Conservation (phyloP, 495 filamentous ascomycete species). For the Penicillium riverlandense region DNA sequence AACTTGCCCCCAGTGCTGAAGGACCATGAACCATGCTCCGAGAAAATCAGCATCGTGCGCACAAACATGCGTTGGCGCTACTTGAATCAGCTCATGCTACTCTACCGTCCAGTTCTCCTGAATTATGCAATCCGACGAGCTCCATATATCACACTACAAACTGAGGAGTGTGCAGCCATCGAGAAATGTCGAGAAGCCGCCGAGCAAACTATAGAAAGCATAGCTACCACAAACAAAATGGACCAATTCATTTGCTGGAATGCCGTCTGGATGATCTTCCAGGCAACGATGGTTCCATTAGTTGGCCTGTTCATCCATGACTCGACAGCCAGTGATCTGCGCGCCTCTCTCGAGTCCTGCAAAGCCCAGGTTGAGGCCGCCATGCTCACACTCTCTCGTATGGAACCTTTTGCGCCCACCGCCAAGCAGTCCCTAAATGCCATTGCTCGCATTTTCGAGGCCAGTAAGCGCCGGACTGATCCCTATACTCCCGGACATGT, state of each 20-base stretch:
- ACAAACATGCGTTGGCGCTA: conserved; percentile 71
- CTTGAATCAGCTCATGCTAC: conserved; percentile 64
- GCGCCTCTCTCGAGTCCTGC: conserved; percentile 33
- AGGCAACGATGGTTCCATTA: conserved; percentile 67
- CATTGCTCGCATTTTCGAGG: conserved; percentile 57
- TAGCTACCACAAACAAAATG: conserved; percentile 48
- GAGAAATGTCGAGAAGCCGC: conserved; percentile 57
- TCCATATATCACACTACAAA: conserved; percentile 37
- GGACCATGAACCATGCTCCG: conserved; percentile 57
- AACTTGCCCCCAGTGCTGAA: conserved; percentile 58
- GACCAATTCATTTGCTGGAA: conserved; percentile 75
- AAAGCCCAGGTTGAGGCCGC: conserved; percentile 52
- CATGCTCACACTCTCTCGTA: conserved; percentile 54
- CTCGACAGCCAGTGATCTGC: conserved; percentile 32
- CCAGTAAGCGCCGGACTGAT: conserved; percentile 16
- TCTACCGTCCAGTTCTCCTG: conserved; percentile 61
- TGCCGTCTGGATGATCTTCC: conserved; percentile 68
- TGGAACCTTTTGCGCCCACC: conserved; percentile 57
- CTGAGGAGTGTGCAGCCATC: conserved; percentile 59
- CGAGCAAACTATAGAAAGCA: conserved; percentile 56
- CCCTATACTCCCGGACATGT: background rate
- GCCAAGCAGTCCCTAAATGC: conserved; percentile 57
- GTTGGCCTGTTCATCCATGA: conserved; percentile 46
- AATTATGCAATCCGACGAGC: conserved; percentile 55
- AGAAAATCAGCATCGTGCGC: conserved; percentile 55